phyloP scores from a whole-genome alignment of 768 basidiomycete species.

The Russula dissimulans region DNA sequence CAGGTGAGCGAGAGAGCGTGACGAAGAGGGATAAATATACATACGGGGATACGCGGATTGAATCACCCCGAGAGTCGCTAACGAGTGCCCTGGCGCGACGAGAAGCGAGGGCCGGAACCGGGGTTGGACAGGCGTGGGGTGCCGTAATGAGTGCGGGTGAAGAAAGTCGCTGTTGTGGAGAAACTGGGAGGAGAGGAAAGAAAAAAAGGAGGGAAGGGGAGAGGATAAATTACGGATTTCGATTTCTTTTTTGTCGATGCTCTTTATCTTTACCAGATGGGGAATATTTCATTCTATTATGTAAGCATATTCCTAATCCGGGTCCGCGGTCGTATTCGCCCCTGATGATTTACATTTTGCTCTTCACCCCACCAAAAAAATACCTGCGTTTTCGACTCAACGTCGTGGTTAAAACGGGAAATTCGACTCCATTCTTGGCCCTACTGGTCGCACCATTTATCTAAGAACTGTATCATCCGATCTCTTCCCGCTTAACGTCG shows the following conservation, averaged over 20 bases:
- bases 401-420: background rate
- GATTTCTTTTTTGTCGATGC: too few relatives aligned
- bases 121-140: background rate
- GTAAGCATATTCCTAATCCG: too few relatives aligned
- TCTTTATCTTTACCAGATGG: too few relatives aligned
- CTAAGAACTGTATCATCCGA: too few relatives aligned
- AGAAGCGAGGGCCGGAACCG: background rate
- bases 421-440: background rate
- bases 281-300: too few relatives aligned
- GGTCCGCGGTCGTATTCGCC: too few relatives aligned
- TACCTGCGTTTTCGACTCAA: too few relatives aligned
- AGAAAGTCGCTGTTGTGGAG: background rate
- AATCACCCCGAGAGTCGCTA: background rate
- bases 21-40: conserved; percentile 1
- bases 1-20: background rate
- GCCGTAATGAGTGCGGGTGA: background rate
- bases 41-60: background rate
- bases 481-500: background rate
- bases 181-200: background rate
- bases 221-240: background rate
- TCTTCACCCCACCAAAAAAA: too few relatives aligned
- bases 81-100: background rate
- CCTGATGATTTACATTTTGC: too few relatives aligned
- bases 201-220: background rate
- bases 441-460: too few relatives aligned